Conservation (phyloP, 768 basidiomycete species). For the Lactarius tabidus region DNA sequence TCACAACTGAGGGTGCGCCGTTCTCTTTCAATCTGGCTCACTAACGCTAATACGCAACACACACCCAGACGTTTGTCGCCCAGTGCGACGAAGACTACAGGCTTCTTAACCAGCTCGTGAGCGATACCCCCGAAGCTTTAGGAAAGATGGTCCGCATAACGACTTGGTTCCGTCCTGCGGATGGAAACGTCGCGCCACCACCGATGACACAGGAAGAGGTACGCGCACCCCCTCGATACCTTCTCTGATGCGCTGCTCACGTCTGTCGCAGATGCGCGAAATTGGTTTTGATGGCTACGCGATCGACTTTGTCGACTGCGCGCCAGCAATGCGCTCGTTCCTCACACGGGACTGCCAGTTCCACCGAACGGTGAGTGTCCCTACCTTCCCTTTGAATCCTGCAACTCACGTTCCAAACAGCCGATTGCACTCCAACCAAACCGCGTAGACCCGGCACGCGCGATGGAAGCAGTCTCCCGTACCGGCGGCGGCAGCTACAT, state of each 20-base stretch:
- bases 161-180: conserved; percentile 58
- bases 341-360: conserved; percentile 58
- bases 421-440: conserved; percentile 53
- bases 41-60: neutral
- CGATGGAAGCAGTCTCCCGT: conserved; percentile 59
- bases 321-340: conserved; percentile 69
- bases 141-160: conserved; percentile 55
- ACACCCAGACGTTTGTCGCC: conserved; percentile 71
- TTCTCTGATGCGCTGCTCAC: conserved; percentile 3
- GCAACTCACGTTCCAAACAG: conserved; percentile 35
- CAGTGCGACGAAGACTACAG: conserved; percentile 81
- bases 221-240: neutral
- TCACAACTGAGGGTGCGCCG: conserved; percentile 58
- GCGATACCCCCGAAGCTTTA: conserved; percentile 53
- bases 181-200: conserved; percentile 39
- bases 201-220: conserved; percentile 64
- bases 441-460: conserved; percentile 47
- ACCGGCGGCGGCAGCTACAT: conserved; percentile 60
- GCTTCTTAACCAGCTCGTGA: conserved; percentile 60
- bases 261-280: conserved; percentile 44
- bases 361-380: conserved; percentile 62
- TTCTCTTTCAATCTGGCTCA: neutral
- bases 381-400: neutral
- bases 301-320: conserved; percentile 74
- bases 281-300: conserved; percentile 81